Percentiles rank a stretch among this genome's conserved stretches.
These are phyloP conservation scores for Ilex aquifolium DNA, from an alignment of 257 asterid genomes.

Conservation along the genomic window DNA sequence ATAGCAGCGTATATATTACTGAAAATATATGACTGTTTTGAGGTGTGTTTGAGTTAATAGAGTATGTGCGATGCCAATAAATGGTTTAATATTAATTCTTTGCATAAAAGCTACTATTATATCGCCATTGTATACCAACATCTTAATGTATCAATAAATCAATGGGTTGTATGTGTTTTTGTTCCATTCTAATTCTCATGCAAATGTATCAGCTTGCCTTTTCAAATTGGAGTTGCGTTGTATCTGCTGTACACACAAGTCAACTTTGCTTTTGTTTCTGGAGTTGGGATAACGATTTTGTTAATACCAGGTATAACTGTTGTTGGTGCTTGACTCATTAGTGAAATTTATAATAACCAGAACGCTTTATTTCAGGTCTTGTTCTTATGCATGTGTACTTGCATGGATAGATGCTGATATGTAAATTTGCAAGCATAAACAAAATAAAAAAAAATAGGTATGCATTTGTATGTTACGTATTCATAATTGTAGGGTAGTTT, in stretches of 20 bases:
- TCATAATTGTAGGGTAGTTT: too few relatives aligned
- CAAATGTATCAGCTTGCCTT: constrained; percentile 72
- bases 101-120: background rate
- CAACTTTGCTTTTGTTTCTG: constrained; percentile 88
- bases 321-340: too few relatives aligned
- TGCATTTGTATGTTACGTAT: too few relatives aligned
- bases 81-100: too few relatives aligned
- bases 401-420: background rate
- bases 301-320: constrained; percentile 73
- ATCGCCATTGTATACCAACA: background rate
- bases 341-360: too few relatives aligned
- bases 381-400: background rate
- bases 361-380: too few relatives aligned
- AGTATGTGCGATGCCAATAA: too few relatives aligned
- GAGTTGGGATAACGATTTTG: constrained; percentile 75
- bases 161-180: background rate
- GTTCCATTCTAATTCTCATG: constrained; percentile 16
- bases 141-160: background rate
- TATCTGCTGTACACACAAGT: constrained; percentile 84
- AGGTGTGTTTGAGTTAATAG: too few relatives aligned
- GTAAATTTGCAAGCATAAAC: too few relatives aligned
- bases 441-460: too few relatives aligned
- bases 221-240: constrained; percentile 90
- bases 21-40: too few relatives aligned
- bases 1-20: too few relatives aligned